Evolutionary conservation across 352 stramenopile species (phyloP), one percentile per base, ranked within the genome.

Genomic region (Phytophthora quininea): DNA sequence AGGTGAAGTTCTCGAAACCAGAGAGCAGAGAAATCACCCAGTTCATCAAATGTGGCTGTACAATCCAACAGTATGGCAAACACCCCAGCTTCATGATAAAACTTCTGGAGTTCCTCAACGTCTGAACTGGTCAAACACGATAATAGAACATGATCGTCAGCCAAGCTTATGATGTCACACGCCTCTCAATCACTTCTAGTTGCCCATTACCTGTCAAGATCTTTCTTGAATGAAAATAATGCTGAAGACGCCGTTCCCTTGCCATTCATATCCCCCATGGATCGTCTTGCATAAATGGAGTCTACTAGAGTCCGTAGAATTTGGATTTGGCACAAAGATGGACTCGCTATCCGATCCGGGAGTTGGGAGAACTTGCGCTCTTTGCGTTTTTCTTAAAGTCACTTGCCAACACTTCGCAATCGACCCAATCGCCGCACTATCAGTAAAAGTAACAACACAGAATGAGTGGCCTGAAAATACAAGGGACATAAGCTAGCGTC

Each of bases 1-100:
- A 97, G 62, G 60, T 95, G 90, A 4, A 92, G 75, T 58, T 97
- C 90, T 5, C 90, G 82, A 52, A 89, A 94, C 76, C 91, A 95
- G 5, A 97, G 55, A 24, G 79, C 74, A 3, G 82, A 86, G 54
- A 96, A 90, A 33, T 93, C 79, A 3, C 74, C 67, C 1, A 95
- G 53, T 2, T 88, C 67, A 27, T 45, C 43, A 2, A 97, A 46
- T 1, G 79, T 82, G 24, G 64, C 60, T 24, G 75, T 71, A 11
- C 94, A 54, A 54, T 89, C 58, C 11, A 96, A 58, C n/a, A 97
- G 43, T 10, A 75, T 66, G 0, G 54, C 35, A 53, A 95, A 96
- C 27, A 59, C 57, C 2, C 79, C 58, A 6, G 69, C 62, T 51
- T 86, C 76, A 1, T 43, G 49, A 32, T 92, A 89, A 53, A 90